Evolutionary conservation across 225 moss, liverwort and hornwort species (phyloP), one percentile per base, ranked within the genome.

Genomic region (Sphagnum contortum): DNA sequence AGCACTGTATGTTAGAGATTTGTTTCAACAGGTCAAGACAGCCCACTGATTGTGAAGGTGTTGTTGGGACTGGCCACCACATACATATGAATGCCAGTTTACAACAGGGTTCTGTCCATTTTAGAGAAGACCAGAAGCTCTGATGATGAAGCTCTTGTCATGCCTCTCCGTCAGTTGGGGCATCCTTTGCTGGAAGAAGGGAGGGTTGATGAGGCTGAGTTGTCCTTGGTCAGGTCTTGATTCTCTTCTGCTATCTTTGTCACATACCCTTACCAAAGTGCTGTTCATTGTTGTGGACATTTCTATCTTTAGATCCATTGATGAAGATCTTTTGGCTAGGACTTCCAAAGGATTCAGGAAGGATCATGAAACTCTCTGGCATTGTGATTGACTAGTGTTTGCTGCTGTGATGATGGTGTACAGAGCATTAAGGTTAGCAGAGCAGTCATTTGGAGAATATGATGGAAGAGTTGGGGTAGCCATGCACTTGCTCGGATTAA

Each of bases 391-490:
- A 8, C 45, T 62, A 9, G 10, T 7, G 46, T 46, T 13, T 12
- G 5, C 47, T 60, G 49, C 55, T 10, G 53, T 72, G 55, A 56
- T 64, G 70, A 48, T 75, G 69, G 52, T 70, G 66, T 74, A 3
- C 80, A 94, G 94, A 80, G 91, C 94, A 49, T 74, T 95, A 66
- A 74, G 66, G 66, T 77, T 95, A 62, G 89, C 89, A 52, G 80
- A 88, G 59, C 73, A 71, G 63, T 72, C 70, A 2, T 89, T 79
- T 69, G 94, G 89, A 75, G 65, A 74, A 77, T 66, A 65, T 65
- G 91, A 95, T 64, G 91, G 84, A 59, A 82, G 91, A 71, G 83
- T 81, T 62, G 94, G 89, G 47, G 75, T 95, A 68, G 94, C 94
- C 63, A 89, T 81, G 91, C 89, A 12, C 69, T 94, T 63, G 94